These are phyloP conservation scores for Pholiota adiposa DNA, from an alignment of 1,284 basidiomycete species.

Conservation along the genomic window DNA sequence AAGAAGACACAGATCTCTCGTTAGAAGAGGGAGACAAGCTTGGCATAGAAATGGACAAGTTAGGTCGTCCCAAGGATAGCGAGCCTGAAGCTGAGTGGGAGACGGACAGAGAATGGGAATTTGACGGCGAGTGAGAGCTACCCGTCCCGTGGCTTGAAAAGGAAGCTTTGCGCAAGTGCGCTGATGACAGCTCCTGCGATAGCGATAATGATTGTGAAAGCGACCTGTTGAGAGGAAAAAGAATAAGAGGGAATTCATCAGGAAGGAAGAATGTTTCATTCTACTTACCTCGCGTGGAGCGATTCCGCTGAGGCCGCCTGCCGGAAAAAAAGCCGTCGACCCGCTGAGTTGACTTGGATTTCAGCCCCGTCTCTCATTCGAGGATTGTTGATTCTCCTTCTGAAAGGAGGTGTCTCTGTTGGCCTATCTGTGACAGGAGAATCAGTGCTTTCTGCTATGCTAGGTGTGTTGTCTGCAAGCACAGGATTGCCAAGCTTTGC, in stretches of 20 bases:
- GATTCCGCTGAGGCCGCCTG: conserved; percentile 84
- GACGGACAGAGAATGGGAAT: conserved; percentile 50
- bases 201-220: conserved; percentile 88
- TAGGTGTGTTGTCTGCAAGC: conserved; percentile 34
- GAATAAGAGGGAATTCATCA: conserved; percentile 10
- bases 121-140: conserved; percentile 63
- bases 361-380: conserved; percentile 56
- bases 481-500: conserved; percentile 61
- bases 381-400: conserved; percentile 55
- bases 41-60: conserved; percentile 64
- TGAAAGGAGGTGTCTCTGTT: conserved; percentile 47
- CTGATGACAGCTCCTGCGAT: conserved; percentile 94
- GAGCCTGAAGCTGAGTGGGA: conserved; percentile 52
- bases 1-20: conserved; percentile 78
- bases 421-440: conserved; percentile 50
- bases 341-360: conserved; percentile 47
- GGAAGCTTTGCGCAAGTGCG: conserved; percentile 82
- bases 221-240: conserved; percentile 68
- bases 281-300: conserved; percentile 74
- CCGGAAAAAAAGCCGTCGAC: conserved; percentile 79
- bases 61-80: conserved; percentile 50
- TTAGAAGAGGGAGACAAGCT: conserved; percentile 41
- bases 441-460: conserved; percentile 44
- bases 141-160: conserved; percentile 72
- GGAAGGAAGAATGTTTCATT: conserved; percentile 20